phyloP scores from a whole-genome alignment of 805 yeast genomes.

The Tetrapisispora nanseiensis region DNA sequence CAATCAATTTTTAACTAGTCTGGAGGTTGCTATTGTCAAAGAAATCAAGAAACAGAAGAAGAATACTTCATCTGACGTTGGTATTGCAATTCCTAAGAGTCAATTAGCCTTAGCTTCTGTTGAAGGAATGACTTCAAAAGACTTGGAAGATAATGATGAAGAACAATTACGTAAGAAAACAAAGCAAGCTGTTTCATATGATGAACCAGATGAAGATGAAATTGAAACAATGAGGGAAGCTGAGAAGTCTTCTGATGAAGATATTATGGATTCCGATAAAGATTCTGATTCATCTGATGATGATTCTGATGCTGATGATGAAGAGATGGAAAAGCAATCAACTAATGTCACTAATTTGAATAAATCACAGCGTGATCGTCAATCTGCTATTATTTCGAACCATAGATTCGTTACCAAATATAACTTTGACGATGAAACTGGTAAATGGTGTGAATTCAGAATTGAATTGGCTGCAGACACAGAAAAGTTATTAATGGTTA shows the following conservation, averaged over 20 bases:
- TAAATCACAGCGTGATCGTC: constrained; percentile 70
- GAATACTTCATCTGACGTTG: constrained; percentile 52
- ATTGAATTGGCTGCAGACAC: constrained; percentile 75
- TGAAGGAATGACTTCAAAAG: constrained; percentile 27
- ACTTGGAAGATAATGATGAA: constrained; percentile 41
- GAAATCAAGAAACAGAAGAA: constrained; percentile 74
- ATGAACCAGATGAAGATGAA: constrained; percentile 93
- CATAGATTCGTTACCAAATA: constrained; percentile 69
- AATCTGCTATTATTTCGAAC: constrained; percentile 64
- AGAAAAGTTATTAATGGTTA: constrained; percentile 93
- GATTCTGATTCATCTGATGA: constrained; percentile 38
- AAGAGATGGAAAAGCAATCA: constrained; percentile 22
- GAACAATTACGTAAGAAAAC: constrained; percentile 51
- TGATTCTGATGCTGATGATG: constrained; percentile 33
- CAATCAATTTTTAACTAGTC: constrained; percentile 50
- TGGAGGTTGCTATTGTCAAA: constrained; percentile 66
- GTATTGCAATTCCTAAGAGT: constrained; percentile 57
- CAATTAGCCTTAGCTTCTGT: constrained; percentile 36
- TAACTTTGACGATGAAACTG: constrained; percentile 80
- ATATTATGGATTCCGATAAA: constrained; percentile 32
- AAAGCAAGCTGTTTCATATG: constrained; percentile 86
- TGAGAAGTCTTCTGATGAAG: constrained; percentile 69
- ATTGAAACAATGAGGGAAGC: constrained; percentile 80
- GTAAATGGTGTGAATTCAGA: constrained; percentile 89
- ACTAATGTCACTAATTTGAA: constrained; percentile 32